These are phyloP conservation scores for Ambrosia hybrid DNA, from an alignment of 140 eudicot species.

Conservation along the genomic window DNA sequence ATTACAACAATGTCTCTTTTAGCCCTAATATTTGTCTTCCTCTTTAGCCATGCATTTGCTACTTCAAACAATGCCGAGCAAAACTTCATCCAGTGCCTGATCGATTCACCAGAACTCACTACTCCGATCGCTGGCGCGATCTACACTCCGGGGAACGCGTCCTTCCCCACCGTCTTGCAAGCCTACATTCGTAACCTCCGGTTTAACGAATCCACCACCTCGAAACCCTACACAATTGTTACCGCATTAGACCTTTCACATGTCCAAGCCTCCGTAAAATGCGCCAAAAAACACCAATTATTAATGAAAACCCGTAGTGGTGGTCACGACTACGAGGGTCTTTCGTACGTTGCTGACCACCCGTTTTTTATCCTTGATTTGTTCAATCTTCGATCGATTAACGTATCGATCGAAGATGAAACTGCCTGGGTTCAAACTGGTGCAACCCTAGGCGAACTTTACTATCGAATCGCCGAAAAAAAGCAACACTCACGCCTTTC, in stretches of 20 bases:
- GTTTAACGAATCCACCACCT: slow-evolving; percentile 45
- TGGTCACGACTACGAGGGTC: slow-evolving; percentile 71
- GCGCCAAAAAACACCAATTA: slow-evolving; percentile 40
- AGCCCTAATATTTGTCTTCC: slow-evolving; percentile 22
- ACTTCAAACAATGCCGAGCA: slow-evolving; percentile 26
- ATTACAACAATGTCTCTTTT: slow-evolving; percentile 32
- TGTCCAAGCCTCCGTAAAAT: slow-evolving; percentile 36
- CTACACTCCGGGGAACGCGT: slow-evolving; percentile 47
- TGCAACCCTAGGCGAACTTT: slow-evolving; percentile 17
- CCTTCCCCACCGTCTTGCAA: slow-evolving; percentile 46
- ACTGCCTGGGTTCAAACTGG: slow-evolving; percentile 22
- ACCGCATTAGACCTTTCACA: slow-evolving; percentile 50
- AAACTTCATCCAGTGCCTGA: slow-evolving; percentile 46
- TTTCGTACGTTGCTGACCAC: slow-evolving; percentile 43
- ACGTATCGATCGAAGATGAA: slow-evolving; percentile 7
- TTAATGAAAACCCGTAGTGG: slow-evolving; percentile 55
- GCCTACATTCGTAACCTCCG: slow-evolving; percentile 48
- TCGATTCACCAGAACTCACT: slow-evolving; percentile 28
- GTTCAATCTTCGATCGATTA: slow-evolving; percentile 1
- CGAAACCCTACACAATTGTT: slow-evolving; percentile 45
- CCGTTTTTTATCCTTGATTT: slow-evolving; percentile 54
- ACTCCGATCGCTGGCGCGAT: slow-evolving; percentile 36
- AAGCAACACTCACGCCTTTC: slow-evolving; percentile 1
- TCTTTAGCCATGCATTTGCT: slow-evolving; percentile 33
- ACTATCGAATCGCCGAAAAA: slow-evolving; percentile 3